These are phyloP conservation scores for Phialophora expanda DNA, from an alignment of 2,329 filamentous ascomycete species.

Conservation along the genomic window DNA sequence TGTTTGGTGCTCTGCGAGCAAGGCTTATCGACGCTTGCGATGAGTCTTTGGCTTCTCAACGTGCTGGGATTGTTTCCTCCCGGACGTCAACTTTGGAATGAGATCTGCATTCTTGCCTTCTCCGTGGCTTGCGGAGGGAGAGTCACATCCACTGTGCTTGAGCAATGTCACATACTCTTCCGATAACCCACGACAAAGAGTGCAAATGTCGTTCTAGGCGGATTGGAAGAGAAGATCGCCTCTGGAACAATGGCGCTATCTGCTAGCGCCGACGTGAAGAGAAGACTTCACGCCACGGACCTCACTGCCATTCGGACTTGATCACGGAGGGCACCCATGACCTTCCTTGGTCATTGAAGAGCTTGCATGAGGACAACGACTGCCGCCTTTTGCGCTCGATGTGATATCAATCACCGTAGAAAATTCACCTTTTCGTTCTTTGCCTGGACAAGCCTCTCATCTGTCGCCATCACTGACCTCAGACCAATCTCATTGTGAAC, in stretches of 20 bases:
- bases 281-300: not conserved
- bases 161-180: not conserved
- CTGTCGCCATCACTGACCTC: not conserved
- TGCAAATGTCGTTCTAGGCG: not conserved
- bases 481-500: not conserved
- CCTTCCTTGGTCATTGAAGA: not conserved
- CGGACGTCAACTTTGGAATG: not conserved
- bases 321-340: not conserved
- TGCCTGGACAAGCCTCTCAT: not conserved
- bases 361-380: not conserved
- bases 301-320: not conserved
- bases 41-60: not conserved
- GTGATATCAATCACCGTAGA: not conserved
- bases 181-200: not conserved
- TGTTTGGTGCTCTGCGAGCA: not conserved
- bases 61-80: not conserved
- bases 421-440: not conserved
- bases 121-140: not conserved
- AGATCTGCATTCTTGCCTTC: not conserved
- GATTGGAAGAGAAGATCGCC: not conserved
- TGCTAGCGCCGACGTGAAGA: not conserved
- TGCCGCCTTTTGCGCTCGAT: not conserved
- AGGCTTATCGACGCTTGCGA: not conserved
- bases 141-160: not conserved
- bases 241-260: not conserved